phyloP scores from a whole-genome alignment of 139 green algal species.

The Chlorella sp. region DNA sequence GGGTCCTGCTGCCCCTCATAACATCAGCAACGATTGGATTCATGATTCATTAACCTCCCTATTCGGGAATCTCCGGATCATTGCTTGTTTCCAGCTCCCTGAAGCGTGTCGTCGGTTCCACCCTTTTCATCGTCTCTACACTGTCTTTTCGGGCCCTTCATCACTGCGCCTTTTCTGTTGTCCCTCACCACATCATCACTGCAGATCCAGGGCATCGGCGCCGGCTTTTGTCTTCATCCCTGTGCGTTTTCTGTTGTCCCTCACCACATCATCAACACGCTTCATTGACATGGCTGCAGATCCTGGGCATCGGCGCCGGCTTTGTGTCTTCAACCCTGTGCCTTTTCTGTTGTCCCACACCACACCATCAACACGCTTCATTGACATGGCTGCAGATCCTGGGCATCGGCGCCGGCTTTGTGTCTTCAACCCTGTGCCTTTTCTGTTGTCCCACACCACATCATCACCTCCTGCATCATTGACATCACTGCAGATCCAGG shows the following conservation, averaged over 20 bases:
- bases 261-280: background rate
- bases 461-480: background rate
- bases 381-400: slow-evolving; percentile 51
- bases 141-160: no score
- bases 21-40: no score
- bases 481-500: slow-evolving; percentile 63
- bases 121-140: no score
- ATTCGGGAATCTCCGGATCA: no score
- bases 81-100: no score
- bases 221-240: slow-evolving; percentile 95
- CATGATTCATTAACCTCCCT: no score
- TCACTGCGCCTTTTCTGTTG: no score
- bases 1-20: no score
- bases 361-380: background rate
- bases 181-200: background rate
- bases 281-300: slow-evolving; percentile 17
- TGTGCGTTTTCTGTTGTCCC: no score
- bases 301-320: slow-evolving; percentile 86
- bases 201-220: slow-evolving; percentile 83
- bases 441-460: background rate
- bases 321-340: slow-evolving; percentile 56
- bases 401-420: slow-evolving; percentile 88
- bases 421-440: no score
- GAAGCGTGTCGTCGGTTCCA: no score
- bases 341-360: background rate